Base-by-base conservation (phyloP, 2,329 filamentous ascomycete species). In the Chaetomium strumarium region DNA sequence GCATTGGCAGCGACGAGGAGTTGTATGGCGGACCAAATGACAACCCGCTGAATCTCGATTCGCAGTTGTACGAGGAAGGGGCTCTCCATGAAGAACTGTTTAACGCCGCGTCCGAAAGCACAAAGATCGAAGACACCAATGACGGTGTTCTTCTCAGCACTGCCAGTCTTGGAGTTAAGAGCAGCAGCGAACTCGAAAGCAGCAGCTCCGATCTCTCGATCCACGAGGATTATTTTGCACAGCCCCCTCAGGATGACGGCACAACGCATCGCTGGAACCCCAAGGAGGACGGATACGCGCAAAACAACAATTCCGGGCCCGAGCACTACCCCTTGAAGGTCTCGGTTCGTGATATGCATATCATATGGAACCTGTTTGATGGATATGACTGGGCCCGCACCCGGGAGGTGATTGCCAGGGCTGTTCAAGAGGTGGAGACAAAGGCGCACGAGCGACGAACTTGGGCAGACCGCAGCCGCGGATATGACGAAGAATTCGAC, bases 341-440 rank as follows among this genome's bases (percentile, higher is more conserved):
- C 2, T 83, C 83, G 5, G 79, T 97, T 14, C 84, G 88, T 24
- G 90, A 96, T 64, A 85, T 96, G 6, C 90, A 97, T 66, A 74
- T 96, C 47, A 96, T 97, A 55, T 99, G 93, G 93, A 95, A 99
- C 64, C 74, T 99, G 1, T 96, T 93, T 68, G 93, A 99, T 72
- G 93, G 93, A 1, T 99, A 96, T 66, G 95, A 99, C 69, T 99
- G 95, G 95, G 81, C 85, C 60, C 80, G 82, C 40, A 99, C 95
- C 0, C 81, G 92, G 40, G 86, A 93, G 57, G 82, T 86, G 4
- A 96, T 99, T 52, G 84, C 84, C 19, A 88, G 92, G 64, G 90
- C 90, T 7, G 90, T 99, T 2, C 83, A 93, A 54, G 85, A 95
- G 49, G 86, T 99, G 1, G 90, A 99, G 68, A 76, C 78, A 40